Evolutionary conservation across 257 asterid genomes (phyloP).

Genomic region (Gardenia jasminoides): DNA sequence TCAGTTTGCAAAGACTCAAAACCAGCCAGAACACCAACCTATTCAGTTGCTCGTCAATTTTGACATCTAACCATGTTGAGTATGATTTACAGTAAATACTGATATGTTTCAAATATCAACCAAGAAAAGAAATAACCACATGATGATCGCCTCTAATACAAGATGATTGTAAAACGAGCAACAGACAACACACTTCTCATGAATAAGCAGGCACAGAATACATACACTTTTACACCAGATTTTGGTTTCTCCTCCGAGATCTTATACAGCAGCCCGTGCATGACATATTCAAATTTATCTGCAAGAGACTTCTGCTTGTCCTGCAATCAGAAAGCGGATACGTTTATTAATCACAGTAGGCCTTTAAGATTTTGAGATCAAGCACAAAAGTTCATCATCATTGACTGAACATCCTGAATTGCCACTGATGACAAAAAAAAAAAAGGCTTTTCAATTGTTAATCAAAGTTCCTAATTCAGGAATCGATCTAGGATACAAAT

Average conservation of each 20-base stretch:
- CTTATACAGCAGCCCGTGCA: constrained; percentile 86
- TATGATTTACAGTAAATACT: background rate
- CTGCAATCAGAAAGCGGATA: constrained; percentile 33
- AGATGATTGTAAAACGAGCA: background rate
- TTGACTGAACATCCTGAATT: background rate
- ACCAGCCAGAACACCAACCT: background rate
- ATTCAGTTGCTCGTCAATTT: background rate
- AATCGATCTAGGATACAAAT: background rate
- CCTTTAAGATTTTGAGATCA: background rate
- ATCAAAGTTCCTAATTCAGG: background rate
- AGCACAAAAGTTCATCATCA: background rate
- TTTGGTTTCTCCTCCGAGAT: constrained; percentile 51
- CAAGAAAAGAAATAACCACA: background rate
- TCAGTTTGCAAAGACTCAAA: background rate
- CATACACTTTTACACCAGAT: constrained; percentile 57
- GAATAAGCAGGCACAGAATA: constrained; percentile 11
- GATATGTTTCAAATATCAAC: background rate
- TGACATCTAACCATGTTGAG: background rate
- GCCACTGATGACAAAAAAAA: too few relatives aligned
- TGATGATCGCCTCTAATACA: background rate
- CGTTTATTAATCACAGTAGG: background rate
- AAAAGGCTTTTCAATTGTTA: background rate
- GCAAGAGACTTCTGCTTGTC: constrained; percentile 63
- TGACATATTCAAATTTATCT: constrained; percentile 88
- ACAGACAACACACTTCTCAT: background rate